A percentile compares a stretch with the other conserved stretches of the same genome.
These are phyloP conservation scores for Boechera retrofracta DNA, from an alignment of 345 rosid genomes.

Conservation along the genomic window DNA sequence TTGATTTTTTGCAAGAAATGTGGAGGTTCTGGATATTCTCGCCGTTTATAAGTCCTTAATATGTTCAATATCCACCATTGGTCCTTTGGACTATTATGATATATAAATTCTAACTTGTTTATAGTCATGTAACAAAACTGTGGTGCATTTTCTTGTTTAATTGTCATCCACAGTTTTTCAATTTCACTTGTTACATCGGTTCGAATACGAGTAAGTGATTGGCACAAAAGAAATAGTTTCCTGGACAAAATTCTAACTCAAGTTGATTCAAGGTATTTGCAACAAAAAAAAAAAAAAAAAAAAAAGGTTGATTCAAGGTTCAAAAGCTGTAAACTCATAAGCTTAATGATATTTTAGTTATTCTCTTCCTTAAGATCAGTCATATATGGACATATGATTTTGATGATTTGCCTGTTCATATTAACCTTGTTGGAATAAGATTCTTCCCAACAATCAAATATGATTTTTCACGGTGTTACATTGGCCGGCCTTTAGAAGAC, in stretches of 20 bases:
- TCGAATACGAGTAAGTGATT: neutral
- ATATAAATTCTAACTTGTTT: constrained; percentile 12
- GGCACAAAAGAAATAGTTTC: neutral
- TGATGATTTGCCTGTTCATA: no score
- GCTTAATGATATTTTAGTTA: neutral
- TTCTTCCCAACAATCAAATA: no score
- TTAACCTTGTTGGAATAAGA: no score
- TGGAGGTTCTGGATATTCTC: constrained; percentile 38
- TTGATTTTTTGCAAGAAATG: constrained; percentile 37
- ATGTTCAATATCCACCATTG: neutral
- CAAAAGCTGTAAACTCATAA: neutral
- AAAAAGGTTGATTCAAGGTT: neutral
- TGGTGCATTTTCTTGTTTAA: neutral
- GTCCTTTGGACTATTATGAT: neutral
- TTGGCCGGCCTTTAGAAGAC: no score
- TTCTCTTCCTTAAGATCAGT: no score
- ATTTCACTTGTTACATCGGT: neutral
- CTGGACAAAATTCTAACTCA: neutral
- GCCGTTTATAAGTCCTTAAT: constrained; percentile 26
- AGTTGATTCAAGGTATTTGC: neutral
- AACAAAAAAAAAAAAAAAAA: no score
- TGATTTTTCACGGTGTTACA: no score
- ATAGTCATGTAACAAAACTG: constrained; percentile 2
- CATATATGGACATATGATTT: no score
- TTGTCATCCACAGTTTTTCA: constrained; percentile 2